These are phyloP conservation scores for Phytopythium oedochilum DNA, from an alignment of 352 stramenopile genomes.

Conservation along the genomic window DNA sequence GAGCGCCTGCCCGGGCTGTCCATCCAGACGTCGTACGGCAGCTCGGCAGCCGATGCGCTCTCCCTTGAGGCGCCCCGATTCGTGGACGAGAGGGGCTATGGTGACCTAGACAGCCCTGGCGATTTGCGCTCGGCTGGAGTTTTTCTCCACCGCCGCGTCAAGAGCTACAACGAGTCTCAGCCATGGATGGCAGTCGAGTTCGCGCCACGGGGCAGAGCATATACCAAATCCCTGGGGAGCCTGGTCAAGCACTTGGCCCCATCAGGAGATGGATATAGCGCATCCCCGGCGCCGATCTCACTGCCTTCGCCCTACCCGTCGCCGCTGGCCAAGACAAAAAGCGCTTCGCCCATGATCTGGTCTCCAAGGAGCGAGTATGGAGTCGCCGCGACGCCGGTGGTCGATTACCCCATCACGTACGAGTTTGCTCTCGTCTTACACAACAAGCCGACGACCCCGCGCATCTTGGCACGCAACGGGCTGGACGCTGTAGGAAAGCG, in stretches of 20 bases:
- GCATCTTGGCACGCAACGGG: slow-evolving; percentile 68
- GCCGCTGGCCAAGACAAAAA: slow-evolving; percentile 36
- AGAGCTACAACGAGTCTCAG: slow-evolving; percentile 37
- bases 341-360: slow-evolving; percentile 59
- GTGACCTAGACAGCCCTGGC: slow-evolving; percentile 15
- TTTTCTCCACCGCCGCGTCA: slow-evolving; percentile 38
- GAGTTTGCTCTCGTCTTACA: slow-evolving; percentile 82
- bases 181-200: slow-evolving; percentile 21
- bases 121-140: not conserved
- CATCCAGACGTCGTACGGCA: slow-evolving; percentile 23
- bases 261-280: slow-evolving; percentile 21
- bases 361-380: slow-evolving; percentile 50
- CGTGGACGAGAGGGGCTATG: slow-evolving; percentile 8
- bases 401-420: slow-evolving; percentile 75
- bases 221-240: slow-evolving; percentile 78
- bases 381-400: slow-evolving; percentile 19
- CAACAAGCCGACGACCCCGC: slow-evolving; percentile 75
- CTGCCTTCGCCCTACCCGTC: slow-evolving; percentile 38
- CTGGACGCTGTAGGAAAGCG: slow-evolving; percentile 67
- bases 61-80: slow-evolving; percentile 33
- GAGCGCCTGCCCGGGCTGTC: slow-evolving; percentile 12
- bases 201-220: slow-evolving; percentile 44
- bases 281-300: slow-evolving; percentile 6
- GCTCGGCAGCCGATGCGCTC: slow-evolving; percentile 30
- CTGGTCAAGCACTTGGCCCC: slow-evolving; percentile 76